Base-by-base conservation (phyloP, 1,284 basidiomycete genomes). In the Amylostereum chailletii region DNA sequence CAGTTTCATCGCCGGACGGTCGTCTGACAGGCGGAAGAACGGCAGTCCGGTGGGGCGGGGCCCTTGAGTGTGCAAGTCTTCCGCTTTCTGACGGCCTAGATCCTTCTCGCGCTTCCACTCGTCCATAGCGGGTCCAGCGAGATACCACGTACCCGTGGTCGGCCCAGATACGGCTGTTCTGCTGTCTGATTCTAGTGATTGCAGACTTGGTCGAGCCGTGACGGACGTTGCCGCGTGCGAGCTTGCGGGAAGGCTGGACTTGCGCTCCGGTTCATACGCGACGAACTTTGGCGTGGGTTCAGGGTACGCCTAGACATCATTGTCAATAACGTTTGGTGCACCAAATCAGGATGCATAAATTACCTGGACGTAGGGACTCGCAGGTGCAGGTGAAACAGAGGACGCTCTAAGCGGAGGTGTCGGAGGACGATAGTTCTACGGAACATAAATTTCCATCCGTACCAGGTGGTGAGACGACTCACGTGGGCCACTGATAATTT, bases 351-450 rank as follows among this genome's bases (percentile, higher is more conserved):
- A 19, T 32, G 44, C 44, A 34, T 44, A 30, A 29, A 32, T 26
- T 10, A 55, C 55, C 30, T 54, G 54, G 51, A 36, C 49, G 53
- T 53, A 45, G 61, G 58, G 44, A 58, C 54, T 36, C 60, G 57
- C 7, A 57, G 58, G 36, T n/a, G n/a, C 36, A 37, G 36, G 36
- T 8, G 36, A n/a, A 8, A 7, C n/a, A n/a, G 36, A 7, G n/a
- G n/a, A 37, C 36, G 7, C 8, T 37, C 36, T 37, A 5, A 62
- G 52, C 33, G 66, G 66, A 42, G 66, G 66, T 8, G 66, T 68
- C n/a, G 65, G 65, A 30, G 66, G 65, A 29, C 65, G 60, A 52
- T 62, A 66, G 45, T 50, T 55, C 65, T 67, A 44, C 43, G 11
- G 42, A 10, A 37, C 33, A 31, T 47, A 43, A 33, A 38, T 19